Conservation (phyloP, 2,329 filamentous ascomycete genomes). For the Colletotrichum sp. region DNA sequence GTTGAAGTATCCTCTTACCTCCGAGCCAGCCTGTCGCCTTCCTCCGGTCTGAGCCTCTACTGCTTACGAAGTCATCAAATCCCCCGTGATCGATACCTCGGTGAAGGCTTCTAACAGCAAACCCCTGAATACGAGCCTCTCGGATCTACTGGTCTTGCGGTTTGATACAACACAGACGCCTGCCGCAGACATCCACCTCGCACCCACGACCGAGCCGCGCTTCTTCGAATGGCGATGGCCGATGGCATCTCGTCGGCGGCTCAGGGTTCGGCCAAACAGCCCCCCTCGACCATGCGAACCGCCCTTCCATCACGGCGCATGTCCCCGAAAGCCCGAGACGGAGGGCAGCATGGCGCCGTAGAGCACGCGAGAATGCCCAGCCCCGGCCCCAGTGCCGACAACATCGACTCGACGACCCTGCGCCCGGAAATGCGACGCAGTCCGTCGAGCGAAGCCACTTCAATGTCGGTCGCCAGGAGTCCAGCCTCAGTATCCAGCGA, state of each 20-base stretch:
- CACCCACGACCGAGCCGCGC: neutral
- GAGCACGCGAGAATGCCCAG: constrained; percentile 6
- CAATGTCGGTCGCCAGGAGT: constrained; percentile 18
- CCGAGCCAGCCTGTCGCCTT: neutral
- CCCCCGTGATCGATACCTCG: neutral
- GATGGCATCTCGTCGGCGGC: constrained; percentile 19
- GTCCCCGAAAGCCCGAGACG: constrained; percentile 17
- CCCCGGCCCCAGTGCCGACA: neutral
- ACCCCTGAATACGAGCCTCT: neutral
- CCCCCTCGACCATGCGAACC: constrained; percentile 16
- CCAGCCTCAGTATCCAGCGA: constrained; percentile 15
- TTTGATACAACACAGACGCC: neutral
- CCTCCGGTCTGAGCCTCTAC: neutral
- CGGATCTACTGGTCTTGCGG: neutral
- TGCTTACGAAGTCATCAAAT: neutral
- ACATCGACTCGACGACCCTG: neutral
- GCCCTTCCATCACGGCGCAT: constrained; percentile 22
- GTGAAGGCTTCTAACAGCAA: neutral
- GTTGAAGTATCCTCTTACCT: neutral
- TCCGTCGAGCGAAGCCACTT: constrained; percentile 19
- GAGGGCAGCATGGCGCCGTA: neutral
- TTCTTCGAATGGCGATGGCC: constrained; percentile 23
- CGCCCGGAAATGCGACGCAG: constrained; percentile 11
- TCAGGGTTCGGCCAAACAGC: constrained; percentile 13
- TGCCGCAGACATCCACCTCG: neutral